These are phyloP conservation scores for Lachancea sp. DNA, from an alignment of 805 yeast genomes.

Conservation along the genomic window DNA sequence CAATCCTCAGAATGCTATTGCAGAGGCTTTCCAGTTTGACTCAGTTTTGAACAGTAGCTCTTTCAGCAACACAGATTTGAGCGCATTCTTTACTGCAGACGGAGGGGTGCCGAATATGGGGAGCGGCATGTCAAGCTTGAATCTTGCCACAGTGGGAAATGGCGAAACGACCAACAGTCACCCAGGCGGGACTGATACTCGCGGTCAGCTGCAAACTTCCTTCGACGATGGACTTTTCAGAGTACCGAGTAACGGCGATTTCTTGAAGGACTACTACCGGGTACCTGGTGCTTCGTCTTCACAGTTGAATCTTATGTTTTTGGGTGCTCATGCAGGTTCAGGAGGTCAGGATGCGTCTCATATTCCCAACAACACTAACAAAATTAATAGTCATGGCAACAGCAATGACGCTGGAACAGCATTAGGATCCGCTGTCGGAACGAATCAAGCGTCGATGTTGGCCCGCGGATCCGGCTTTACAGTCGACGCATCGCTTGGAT, in stretches of 20 bases:
- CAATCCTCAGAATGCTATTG: constrained; percentile 16
- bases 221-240: constrained; percentile 20
- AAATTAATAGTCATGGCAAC: background rate
- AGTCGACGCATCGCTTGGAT: constrained; percentile 76
- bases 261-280: constrained; percentile 18
- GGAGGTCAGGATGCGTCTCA: background rate
- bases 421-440: background rate
- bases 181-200: background rate
- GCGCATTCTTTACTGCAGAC: constrained; percentile 14
- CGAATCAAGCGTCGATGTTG: constrained; percentile 1
- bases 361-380: background rate
- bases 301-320: constrained; percentile 13
- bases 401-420: background rate
- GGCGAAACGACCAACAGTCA: background rate
- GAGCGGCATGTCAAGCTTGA: constrained; percentile 5
- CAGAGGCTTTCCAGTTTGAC: constrained; percentile 29
- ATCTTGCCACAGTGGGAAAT: background rate
- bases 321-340: constrained; percentile 1
- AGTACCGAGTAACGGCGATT: constrained; percentile 25
- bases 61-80: constrained; percentile 20
- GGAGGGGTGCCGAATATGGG: constrained; percentile 1
- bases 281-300: constrained; percentile 14
- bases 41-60: constrained; percentile 28
- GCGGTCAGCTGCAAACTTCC: background rate
- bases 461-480: constrained; percentile 48